Evolutionary conservation across 2,329 filamentous ascomycete genomes (phyloP), one percentile per base, ranked within the genome.

Genomic region (Microascus cirrosus): DNA sequence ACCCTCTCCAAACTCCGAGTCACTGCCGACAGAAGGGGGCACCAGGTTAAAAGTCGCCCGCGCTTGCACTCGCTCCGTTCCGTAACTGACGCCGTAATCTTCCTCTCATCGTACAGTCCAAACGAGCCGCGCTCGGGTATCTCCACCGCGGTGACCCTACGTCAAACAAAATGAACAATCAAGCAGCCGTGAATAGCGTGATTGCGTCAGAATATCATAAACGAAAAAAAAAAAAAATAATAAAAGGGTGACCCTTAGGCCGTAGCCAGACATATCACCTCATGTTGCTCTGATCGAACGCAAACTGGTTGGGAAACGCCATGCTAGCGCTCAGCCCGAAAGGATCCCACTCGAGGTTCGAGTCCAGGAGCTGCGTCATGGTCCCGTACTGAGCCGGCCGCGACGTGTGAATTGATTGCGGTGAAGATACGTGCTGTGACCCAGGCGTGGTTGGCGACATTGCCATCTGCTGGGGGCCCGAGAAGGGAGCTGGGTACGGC

Each of bases 291-390:
- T 81, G 82, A 61, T 86, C 83, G 68, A 90, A 90, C 56, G 84
- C 83, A 71, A 92, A 94, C 54, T 87, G 86, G 1, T 87, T 89
- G 12, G 91, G 91, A 66, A 96, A 96, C 63, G 93, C 89, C 93
- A 96, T 96, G 73, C 90, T 95, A 39, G 92, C 92, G 60, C 89
- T 93, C 56, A 96, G 77, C 13, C 92, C 92, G 66, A 96, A 97
- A 0, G 93, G 93, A 71, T 96, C 92, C 71, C 91, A 90, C 68
- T 96, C 92, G 54, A 95, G 77, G 73, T 91, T 89, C 20, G 91
- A 50, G 66, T 96, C 92, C 50, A 84, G 70, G 8, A 84, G 69
- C 65, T 83, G 79, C 3, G 79, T 81, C 81, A 84, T 83, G 22
- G 80, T 80, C 6, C 80, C 80, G 68, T 90, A 95, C 22, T 70